A percentile compares a stretch with the other conserved stretches of the same genome.
Evolutionary conservation across 208 protist species (phyloP).

Genomic region (Leishmania guyanensis): DNA sequence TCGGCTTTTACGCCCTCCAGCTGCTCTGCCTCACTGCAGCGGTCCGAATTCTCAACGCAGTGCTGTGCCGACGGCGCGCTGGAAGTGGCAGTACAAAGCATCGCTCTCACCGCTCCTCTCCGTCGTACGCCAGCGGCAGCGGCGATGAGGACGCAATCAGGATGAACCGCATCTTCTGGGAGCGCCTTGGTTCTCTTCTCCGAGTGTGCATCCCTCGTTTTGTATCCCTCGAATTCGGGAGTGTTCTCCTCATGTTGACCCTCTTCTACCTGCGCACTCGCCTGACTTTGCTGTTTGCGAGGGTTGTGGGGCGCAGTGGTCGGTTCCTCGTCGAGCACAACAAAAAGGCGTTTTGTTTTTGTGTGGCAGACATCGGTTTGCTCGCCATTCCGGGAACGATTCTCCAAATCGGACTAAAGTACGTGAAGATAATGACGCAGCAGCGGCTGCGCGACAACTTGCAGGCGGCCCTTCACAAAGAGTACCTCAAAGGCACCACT

Average conservation of each 20-base stretch:
- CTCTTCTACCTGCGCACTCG: slow-evolving; percentile 55
- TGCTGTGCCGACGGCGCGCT: slow-evolving; percentile 15
- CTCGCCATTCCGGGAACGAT: slow-evolving; percentile 73
- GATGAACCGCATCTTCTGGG: slow-evolving; percentile 57
- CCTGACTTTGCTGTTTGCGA: slow-evolving; percentile 68
- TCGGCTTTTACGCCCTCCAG: slow-evolving; percentile 38
- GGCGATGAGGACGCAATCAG: slow-evolving; percentile 21
- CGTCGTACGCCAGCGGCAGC: not conserved
- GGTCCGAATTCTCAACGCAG: slow-evolving; percentile 21
- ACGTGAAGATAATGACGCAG: slow-evolving; percentile 72
- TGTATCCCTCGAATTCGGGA: slow-evolving; percentile 52
- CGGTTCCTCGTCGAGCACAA: slow-evolving; percentile 63
- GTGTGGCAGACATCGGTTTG: slow-evolving; percentile 64
- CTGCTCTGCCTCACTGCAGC: slow-evolving; percentile 32
- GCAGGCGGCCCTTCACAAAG: slow-evolving; percentile 55
- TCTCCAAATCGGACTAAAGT: slow-evolving; percentile 61
- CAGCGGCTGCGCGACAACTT: slow-evolving; percentile 68
- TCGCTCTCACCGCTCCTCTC: slow-evolving; percentile 13
- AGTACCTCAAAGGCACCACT: slow-evolving; percentile 68
- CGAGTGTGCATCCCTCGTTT: slow-evolving; percentile 66
- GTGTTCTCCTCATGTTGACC: slow-evolving; percentile 39
- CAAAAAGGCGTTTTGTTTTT: slow-evolving; percentile 62
- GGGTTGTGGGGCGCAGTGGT: slow-evolving; percentile 50
- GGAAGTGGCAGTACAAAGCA: slow-evolving; percentile 9
- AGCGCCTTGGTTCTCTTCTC: slow-evolving; percentile 56